Base-by-base conservation (phyloP, 1,284 basidiomycete genomes). In the Hymenochaete sp. region DNA sequence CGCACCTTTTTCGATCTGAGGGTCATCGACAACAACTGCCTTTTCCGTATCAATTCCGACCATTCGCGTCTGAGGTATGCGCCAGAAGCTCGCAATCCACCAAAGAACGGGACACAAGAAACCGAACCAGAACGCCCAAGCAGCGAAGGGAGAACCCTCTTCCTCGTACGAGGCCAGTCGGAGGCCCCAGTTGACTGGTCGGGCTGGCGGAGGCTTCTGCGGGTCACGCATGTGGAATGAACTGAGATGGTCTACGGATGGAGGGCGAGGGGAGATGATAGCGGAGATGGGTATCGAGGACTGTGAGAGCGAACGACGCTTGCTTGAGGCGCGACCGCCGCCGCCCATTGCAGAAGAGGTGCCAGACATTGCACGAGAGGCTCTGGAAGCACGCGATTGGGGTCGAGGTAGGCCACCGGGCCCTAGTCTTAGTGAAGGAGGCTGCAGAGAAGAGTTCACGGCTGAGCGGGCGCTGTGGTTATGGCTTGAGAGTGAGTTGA, bases 191-290 rank as follows among this genome's bases (percentile, higher is more conserved):
- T 71, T 65, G 2, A 82, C 83, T 31, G 67, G 61, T 43, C 72
- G 69, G 2, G 72, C 63, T 36, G 69, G 72, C 2, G 73, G 69
- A 2, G 82, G 82, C 54, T 70, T 77, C 24, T 75, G 71, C 1
- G 83, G 84, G 60, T 87, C 84, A 21, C 79, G 76, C 83, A 87
- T 86, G 55, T 86, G 81, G 55, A 77, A 87, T 7, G 67, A 67
- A 29, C 71, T 62, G 9, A 77, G 76, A 19, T 65, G 66, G 19
- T 66, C 59, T 40, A 87, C 55, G 3, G 81, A 84, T 2, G 82
- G 83, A 19, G 80, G 81, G 56, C 82, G 83, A 0, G 84, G 83
- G 9, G 79, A 77, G 35, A 87, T 68, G 50, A 85, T 67, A 4
- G 83, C 83, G 42, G 78, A 81, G 44, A 87, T 72, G 4, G 83